Conservation (phyloP, 768 basidiomycete genomes). For the Rhodotorula toruloides region DNA sequence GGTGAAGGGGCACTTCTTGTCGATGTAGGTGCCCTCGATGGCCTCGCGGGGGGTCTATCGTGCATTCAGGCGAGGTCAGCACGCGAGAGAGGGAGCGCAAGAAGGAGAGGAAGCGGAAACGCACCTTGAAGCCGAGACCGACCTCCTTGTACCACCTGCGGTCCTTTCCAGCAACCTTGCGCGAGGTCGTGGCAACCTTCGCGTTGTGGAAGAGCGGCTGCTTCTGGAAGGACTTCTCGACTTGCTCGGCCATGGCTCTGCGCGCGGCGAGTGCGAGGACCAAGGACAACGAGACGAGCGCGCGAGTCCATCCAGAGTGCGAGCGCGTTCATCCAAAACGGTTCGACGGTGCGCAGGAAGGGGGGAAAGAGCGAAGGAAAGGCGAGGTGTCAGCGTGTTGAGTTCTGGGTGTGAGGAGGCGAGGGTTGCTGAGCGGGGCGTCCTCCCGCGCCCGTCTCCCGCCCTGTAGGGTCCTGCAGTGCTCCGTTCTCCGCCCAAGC, state of each 20-base stretch:
- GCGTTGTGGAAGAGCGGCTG: slow-evolving; percentile 97
- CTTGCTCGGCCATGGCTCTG: slow-evolving; percentile 55
- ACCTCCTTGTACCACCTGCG: slow-evolving; percentile 90
- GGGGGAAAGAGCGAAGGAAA: too few species aligned
- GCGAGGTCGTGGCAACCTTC: slow-evolving; percentile 81
- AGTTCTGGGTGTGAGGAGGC: too few species aligned
- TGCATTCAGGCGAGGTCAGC: slow-evolving; percentile 54
- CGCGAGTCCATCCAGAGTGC: too few species aligned
- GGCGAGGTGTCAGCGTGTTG: too few species aligned
- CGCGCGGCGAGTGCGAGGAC: not conserved
- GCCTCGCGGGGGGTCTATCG: slow-evolving; percentile 92
- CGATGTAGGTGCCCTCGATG: slow-evolving; percentile 88
- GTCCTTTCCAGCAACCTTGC: slow-evolving; percentile 88
- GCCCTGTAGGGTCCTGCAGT: too few species aligned
- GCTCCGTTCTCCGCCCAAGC: too few species aligned
- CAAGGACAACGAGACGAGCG: not conserved
- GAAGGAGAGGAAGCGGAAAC: not conserved
- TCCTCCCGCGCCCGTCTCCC: too few species aligned
- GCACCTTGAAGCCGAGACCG: slow-evolving; percentile 43
- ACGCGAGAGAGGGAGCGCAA: not conserved
- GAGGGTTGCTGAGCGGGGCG: too few species aligned
- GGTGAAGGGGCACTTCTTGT: slow-evolving; percentile 99
- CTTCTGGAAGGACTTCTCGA: slow-evolving; percentile 97
- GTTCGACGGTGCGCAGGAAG: too few species aligned
- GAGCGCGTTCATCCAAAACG: too few species aligned